Evolutionary conservation across 805 yeast genomes (phyloP).

Genomic region (Yarrowia alimentaria): DNA sequence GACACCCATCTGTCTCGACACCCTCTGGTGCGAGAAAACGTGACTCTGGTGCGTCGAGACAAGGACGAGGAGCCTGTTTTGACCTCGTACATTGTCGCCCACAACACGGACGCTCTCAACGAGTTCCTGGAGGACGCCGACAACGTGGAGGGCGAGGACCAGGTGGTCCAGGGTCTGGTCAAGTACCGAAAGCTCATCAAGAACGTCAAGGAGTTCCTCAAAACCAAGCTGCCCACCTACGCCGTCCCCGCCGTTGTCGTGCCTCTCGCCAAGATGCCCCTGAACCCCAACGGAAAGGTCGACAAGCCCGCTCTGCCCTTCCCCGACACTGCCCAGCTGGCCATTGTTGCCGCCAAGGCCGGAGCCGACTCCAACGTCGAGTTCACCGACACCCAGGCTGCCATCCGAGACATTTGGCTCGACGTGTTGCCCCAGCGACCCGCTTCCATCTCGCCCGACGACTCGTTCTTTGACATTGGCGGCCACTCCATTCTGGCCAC

Average conservation of each 20-base stretch:
- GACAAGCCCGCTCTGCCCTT: constrained; percentile 96
- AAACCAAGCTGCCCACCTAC: constrained; percentile 85
- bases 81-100: constrained; percentile 87
- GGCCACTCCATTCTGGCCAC: constrained; percentile 98
- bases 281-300: constrained; percentile 97
- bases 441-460: constrained; percentile 68
- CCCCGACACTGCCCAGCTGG: constrained; percentile 86
- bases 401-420: constrained; percentile 81
- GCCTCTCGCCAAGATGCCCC: constrained; percentile 79
- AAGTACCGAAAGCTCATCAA: constrained; percentile 73
- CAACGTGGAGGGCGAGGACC: constrained; percentile 47
- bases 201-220: constrained; percentile 76
- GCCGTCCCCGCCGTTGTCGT: constrained; percentile 92
- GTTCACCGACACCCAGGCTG: constrained; percentile 63
- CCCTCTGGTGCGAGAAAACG: constrained; percentile 85
- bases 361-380: constrained; percentile 41
- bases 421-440: constrained; percentile 82
- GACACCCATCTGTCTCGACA: constrained; percentile 96
- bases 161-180: constrained; percentile 75
- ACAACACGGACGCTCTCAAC: constrained; percentile 43
- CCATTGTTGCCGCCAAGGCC: constrained; percentile 60
- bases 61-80: constrained; percentile 89
- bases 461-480: constrained; percentile 94
- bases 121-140: constrained; percentile 45
- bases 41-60: constrained; percentile 88